phyloP scores from a whole-genome alignment of 148 eudicot species.

The Fallopia convolvulus region DNA sequence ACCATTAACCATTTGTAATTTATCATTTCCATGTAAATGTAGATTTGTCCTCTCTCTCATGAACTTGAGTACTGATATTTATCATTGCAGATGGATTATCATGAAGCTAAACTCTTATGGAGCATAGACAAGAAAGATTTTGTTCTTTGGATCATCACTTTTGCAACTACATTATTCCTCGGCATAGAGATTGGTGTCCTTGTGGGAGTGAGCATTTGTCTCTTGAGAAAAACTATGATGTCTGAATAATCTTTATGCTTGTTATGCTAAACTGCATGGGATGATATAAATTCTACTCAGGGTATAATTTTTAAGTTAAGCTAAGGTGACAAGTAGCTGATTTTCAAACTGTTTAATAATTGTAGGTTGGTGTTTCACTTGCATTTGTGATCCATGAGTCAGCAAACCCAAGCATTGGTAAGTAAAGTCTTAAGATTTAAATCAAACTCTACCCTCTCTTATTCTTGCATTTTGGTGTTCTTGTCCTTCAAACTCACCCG shows the following conservation, averaged over 20 bases:
- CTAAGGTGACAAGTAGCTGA: background rate
- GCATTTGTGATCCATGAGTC: constrained; percentile 98
- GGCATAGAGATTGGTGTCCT: constrained; percentile 98
- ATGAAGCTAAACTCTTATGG: constrained; percentile 81
- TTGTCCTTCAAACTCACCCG: background rate
- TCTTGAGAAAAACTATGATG: background rate
- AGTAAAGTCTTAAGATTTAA: constrained; percentile 16
- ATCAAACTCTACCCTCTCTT: background rate
- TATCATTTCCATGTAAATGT: too few relatives aligned
- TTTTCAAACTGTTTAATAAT: background rate
- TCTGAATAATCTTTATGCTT: background rate
- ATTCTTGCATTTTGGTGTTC: background rate
- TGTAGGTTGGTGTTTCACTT: constrained; percentile 90
- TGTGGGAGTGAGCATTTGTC: constrained; percentile 56
- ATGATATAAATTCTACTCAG: background rate
- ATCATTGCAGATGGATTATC: constrained; percentile 78
- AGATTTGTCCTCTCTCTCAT: background rate
- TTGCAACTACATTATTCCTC: constrained; percentile 62
- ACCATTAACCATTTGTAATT: too few relatives aligned
- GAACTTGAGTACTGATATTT: background rate
- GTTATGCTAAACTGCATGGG: background rate
- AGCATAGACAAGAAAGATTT: constrained; percentile 84
- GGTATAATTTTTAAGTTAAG: background rate
- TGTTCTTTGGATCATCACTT: constrained; percentile 77
- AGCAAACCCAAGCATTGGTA: constrained; percentile 95